These are phyloP conservation scores for Sanguinoderma infundibulare DNA, from an alignment of 1,284 basidiomycete genomes.

Conservation along the genomic window DNA sequence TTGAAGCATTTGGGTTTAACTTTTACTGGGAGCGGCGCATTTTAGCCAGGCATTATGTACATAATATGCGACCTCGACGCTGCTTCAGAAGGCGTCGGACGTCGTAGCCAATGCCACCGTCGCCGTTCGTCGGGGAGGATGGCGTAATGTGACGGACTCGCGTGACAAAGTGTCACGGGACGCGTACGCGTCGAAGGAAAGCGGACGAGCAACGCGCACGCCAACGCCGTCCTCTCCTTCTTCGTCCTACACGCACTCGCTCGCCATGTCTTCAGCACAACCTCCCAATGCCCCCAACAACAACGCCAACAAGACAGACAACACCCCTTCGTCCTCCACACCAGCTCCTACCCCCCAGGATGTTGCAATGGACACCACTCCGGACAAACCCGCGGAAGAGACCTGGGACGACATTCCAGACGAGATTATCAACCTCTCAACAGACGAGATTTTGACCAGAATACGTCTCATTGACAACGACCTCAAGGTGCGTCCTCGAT, in stretches of 20 bases:
- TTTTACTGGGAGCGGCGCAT: too few relatives aligned
- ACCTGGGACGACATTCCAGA: conserved; percentile 85
- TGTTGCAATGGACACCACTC: conserved; percentile 71
- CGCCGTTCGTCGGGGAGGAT: too few relatives aligned
- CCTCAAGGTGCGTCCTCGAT: conserved; percentile 69
- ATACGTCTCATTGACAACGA: conserved; percentile 94
- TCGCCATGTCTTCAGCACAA: conserved; percentile 66
- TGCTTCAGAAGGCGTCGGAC: too few relatives aligned
- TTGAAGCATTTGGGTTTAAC: too few relatives aligned
- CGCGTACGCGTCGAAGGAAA: conserved; percentile 25
- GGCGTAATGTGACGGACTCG: conserved; percentile 6
- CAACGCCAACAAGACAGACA: conserved; percentile 56
- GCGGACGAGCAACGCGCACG: conserved; percentile 1
- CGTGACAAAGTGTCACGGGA: conserved; percentile 22
- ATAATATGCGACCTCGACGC: too few relatives aligned
- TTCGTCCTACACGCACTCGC: conserved; percentile 4
- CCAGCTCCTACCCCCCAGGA: conserved; percentile 41
- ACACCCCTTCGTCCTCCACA: conserved; percentile 38
- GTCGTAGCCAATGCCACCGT: too few relatives aligned
- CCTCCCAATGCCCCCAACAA: conserved; percentile 56
- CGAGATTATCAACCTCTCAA: conserved; percentile 73
- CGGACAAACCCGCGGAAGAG: conserved; percentile 72
- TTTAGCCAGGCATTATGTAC: too few relatives aligned
- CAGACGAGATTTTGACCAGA: conserved; percentile 87
- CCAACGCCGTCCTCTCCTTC: conserved; percentile 16